These are phyloP conservation scores for Lotus japonicus DNA, from an alignment of 306 rosid species.

Conservation along the genomic window DNA sequence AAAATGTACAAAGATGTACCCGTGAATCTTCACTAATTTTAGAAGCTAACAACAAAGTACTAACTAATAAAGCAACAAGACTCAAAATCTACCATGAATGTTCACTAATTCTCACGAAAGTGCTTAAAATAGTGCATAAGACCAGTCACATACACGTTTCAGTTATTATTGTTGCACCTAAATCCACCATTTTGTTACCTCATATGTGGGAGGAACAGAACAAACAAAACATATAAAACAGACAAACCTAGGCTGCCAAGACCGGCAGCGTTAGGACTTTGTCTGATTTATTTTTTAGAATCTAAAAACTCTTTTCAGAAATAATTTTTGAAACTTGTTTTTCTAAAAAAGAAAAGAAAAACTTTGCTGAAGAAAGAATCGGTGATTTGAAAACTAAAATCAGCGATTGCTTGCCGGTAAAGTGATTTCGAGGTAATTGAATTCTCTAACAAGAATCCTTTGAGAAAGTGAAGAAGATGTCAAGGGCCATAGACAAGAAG, in stretches of 20 bases:
- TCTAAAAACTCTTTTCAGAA: no score
- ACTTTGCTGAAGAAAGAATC: no score
- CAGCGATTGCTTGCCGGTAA: neutral
- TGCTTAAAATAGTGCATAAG: constrained; percentile 23
- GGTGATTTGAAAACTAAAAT: no score
- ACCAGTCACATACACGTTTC: neutral
- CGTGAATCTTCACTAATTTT: constrained; percentile 1
- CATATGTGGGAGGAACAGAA: neutral
- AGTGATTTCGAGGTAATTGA: no score
- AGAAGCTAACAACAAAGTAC: constrained; percentile 2
- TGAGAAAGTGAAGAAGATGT: constrained; percentile 22
- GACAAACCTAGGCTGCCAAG: neutral
- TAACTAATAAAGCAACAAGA: constrained; percentile 1
- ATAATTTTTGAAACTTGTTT: no score
- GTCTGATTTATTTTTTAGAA: no score
- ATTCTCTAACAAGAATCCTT: no score
- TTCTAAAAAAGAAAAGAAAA: no score
- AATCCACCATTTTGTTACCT: neutral
- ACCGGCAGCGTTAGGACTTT: neutral
- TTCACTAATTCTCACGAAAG: neutral
- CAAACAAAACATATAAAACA: neutral
- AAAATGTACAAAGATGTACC: neutral
- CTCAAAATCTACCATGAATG: neutral
- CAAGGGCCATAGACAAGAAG: constrained; percentile 36
- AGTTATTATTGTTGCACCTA: neutral